These are phyloP conservation scores for Colletotrichum sp. DNA, from an alignment of 2,329 filamentous ascomycete species.

Conservation along the genomic window DNA sequence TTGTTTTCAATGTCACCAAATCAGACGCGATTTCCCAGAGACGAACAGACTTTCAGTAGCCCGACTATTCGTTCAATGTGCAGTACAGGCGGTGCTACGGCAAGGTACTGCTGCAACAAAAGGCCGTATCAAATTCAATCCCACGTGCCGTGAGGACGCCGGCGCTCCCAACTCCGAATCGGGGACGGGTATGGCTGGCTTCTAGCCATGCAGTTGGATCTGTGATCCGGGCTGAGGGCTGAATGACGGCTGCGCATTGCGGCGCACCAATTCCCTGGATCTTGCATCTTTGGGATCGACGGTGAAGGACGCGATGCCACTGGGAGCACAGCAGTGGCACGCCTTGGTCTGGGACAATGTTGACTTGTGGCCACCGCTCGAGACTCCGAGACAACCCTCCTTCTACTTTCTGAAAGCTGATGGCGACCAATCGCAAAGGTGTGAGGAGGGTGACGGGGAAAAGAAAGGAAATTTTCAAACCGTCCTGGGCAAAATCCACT, in stretches of 20 bases:
- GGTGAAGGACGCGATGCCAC: neutral
- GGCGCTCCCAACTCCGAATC: slow-evolving; percentile 1
- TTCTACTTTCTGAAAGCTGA: neutral
- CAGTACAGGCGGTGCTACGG: neutral
- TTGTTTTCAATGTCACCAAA: neutral
- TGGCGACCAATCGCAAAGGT: neutral
- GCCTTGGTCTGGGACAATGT: neutral
- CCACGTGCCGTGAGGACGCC: neutral
- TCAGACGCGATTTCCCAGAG: neutral
- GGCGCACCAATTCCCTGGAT: neutral
- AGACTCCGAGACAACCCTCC: neutral
- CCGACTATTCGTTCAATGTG: neutral
- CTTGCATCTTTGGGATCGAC: neutral
- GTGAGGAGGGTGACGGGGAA: neutral
- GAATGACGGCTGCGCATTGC: neutral
- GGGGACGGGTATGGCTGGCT: slow-evolving; percentile 1
- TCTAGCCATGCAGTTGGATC: neutral
- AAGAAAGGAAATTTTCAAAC: neutral
- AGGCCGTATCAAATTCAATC: neutral
- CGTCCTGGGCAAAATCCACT: slow-evolving; percentile 2
- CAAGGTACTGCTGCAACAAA: neutral
- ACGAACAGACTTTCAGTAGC: neutral
- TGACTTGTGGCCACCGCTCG: neutral
- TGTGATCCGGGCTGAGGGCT: neutral
- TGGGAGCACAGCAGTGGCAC: neutral